phyloP scores from a whole-genome alignment of 2,329 filamentous ascomycete species.

The Biscogniauxia mediterranea region DNA sequence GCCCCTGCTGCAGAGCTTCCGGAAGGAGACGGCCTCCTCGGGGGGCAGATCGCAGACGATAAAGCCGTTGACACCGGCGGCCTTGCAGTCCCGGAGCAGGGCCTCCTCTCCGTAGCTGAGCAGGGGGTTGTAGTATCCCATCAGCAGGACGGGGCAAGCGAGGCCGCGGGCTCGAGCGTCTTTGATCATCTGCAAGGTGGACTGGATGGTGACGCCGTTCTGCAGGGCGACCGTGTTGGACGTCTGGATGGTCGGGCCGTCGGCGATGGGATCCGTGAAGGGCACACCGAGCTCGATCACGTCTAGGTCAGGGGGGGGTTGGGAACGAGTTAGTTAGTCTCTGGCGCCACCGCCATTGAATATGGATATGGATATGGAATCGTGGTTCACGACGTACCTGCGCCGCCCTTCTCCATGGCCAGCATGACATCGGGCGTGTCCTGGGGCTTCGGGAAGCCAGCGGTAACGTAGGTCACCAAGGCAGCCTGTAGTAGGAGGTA shows the following conservation, averaged over 20 bases:
- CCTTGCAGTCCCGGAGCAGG: slow-evolving; percentile 79
- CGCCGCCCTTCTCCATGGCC: slow-evolving; percentile 87
- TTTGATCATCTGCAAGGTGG: slow-evolving; percentile 79
- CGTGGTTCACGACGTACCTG: slow-evolving; percentile 55
- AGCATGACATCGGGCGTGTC: slow-evolving; percentile 82
- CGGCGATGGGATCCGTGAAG: slow-evolving; percentile 97
- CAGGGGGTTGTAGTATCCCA: slow-evolving; percentile 99
- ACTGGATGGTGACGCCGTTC: slow-evolving; percentile 82
- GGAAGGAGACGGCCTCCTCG: slow-evolving; percentile 91
- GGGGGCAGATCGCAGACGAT: slow-evolving; percentile 95
- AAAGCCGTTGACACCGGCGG: slow-evolving; percentile 88
- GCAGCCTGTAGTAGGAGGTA: slow-evolving; percentile 58
- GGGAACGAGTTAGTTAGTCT: slow-evolving; percentile 3
- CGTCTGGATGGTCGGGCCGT: slow-evolving; percentile 94
- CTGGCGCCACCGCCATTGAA: too few relatives aligned
- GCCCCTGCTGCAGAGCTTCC: slow-evolving; percentile 75
- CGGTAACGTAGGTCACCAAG: slow-evolving; percentile 93
- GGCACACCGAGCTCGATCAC: slow-evolving; percentile 94
- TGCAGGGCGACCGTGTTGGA: slow-evolving; percentile 87
- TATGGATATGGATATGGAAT: too few relatives aligned
- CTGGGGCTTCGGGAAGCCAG: slow-evolving; percentile 81
- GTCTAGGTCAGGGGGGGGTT: slow-evolving; percentile 51
- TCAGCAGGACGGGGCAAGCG: slow-evolving; percentile 80
- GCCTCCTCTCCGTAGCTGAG: slow-evolving; percentile 91
- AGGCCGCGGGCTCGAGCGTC: slow-evolving; percentile 76